Evolutionary conservation across 1,139 yeast species (phyloP).

Genomic region (Zygoascus sp.): DNA sequence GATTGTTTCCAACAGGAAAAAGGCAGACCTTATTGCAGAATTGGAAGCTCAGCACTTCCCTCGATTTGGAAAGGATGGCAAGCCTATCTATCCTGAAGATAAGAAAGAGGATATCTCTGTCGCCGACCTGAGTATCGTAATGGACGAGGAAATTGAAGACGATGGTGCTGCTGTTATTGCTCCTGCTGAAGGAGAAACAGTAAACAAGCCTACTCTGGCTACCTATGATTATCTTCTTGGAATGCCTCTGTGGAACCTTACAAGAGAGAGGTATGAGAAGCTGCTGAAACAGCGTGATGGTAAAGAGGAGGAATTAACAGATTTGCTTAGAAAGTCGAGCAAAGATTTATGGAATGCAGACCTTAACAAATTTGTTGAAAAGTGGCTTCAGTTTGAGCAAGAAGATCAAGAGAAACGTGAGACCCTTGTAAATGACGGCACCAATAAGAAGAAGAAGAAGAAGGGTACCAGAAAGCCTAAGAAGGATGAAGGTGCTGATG

Average conservation of each 20-base stretch:
- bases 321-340: slow-evolving; percentile 63
- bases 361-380: slow-evolving; percentile 62
- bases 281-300: slow-evolving; percentile 66
- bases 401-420: slow-evolving; percentile 47
- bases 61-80: slow-evolving; percentile 66
- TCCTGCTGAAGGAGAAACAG: slow-evolving; percentile 39
- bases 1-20: slow-evolving; percentile 68
- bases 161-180: slow-evolving; percentile 39
- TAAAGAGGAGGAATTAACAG: slow-evolving; percentile 68
- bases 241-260: slow-evolving; percentile 93
- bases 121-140: slow-evolving; percentile 32
- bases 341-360: slow-evolving; percentile 87
- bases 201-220: slow-evolving; percentile 32
- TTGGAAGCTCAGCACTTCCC: slow-evolving; percentile 66
- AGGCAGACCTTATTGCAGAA: slow-evolving; percentile 58
- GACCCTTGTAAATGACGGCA: slow-evolving; percentile 21
- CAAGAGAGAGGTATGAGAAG: slow-evolving; percentile 81
- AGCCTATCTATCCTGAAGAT: slow-evolving; percentile 44
- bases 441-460: slow-evolving; percentile 25
- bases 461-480: slow-evolving; percentile 16
- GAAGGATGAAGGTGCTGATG: slow-evolving; percentile 16
- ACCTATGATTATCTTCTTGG: slow-evolving; percentile 47
- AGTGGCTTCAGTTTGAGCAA: slow-evolving; percentile 61
- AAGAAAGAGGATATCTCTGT: slow-evolving; percentile 33
- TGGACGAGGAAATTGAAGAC: slow-evolving; percentile 33